phyloP scores from a whole-genome alignment of 371 early-diverging fungal species.

The Circinella umbellata region DNA sequence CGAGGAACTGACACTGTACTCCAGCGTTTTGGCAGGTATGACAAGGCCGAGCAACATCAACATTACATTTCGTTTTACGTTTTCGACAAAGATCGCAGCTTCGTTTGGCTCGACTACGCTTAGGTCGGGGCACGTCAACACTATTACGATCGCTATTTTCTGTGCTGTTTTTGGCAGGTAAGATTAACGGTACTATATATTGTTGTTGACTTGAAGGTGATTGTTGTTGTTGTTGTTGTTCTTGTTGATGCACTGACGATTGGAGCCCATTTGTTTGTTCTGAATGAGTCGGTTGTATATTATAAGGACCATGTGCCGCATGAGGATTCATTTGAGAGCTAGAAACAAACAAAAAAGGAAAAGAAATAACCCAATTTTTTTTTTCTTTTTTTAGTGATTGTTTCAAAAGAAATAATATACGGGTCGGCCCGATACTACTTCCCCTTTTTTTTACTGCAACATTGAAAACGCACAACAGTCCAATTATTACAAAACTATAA shows the following conservation, averaged over 20 bases:
- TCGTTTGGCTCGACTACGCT: constrained; percentile 27
- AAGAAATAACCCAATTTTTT: background rate
- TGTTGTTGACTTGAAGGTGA: background rate
- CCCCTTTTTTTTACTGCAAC: too few relatives aligned
- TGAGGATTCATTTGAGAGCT: background rate
- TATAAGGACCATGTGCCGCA: background rate
- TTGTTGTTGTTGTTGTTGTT: background rate
- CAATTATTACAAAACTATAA: too few relatives aligned
- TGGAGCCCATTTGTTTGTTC: background rate
- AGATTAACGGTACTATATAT: background rate
- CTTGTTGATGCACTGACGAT: background rate
- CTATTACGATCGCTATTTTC: background rate
- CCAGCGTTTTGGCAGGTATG: constrained; percentile 18
- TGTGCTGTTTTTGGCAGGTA: background rate
- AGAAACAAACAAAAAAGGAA: background rate
- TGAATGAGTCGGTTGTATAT: background rate
- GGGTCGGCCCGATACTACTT: too few relatives aligned
- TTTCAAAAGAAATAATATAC: background rate
- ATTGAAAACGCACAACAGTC: too few relatives aligned
- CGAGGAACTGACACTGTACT: constrained; percentile 20
- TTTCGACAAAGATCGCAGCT: constrained; percentile 29
- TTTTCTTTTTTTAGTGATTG: background rate
- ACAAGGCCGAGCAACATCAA: constrained; percentile 18
- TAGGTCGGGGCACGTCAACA: constrained; percentile 1
- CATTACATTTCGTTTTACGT: constrained; percentile 22